Evolutionary conservation across 805 yeast species (phyloP), one percentile per base, ranked within the genome.

Genomic region (Tetrapisispora taiwanensis): DNA sequence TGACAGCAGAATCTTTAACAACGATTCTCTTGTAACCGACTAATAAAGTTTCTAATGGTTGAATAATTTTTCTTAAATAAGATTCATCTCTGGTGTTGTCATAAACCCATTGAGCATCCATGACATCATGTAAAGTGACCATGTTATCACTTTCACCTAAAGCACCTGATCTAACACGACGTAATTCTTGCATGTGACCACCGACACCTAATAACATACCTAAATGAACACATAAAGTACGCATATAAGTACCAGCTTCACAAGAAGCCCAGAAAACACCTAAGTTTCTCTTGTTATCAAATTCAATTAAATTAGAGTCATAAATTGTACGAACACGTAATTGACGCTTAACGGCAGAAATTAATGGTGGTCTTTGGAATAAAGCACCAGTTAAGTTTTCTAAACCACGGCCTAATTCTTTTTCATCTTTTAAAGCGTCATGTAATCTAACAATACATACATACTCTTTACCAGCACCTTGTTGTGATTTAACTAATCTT

Each of bases 181-280:
- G 87, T 60, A 92, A 81, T 72, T 92, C 98, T 77, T 92, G 98
- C 98, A 92, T 92, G 73, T 92, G 98, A 56, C 97, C 98, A 67
- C 98, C 98, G 55, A 88, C 97, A 60, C 97, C 97, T 54, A 92
- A 75, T 48, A 92, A 75, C 95, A 92, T 89, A 72, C 98, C 98
- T 60, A 92, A 73, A 70, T 92, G 98, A 46, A 92, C 98, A 82
- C 98, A 92, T 58, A 92, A 73, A 41, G 98, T 92, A 78, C 98
- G 84, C 96, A 92, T 92, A 72, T 92, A 92, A 48, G 98, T 92
- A 71, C 98, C 98, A 49, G 98, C 98, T 74, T 92, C 98, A 77
- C 98, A 92, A 35, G 95, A 84, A 48, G 97, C 98, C 98, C 98
- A 92, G 74, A 92, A 92, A 30, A 92, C 97, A 72, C 95, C 95